These are phyloP conservation scores for Raphanus hybrid DNA, from an alignment of 441 rosid genomes.

Conservation along the genomic window DNA sequence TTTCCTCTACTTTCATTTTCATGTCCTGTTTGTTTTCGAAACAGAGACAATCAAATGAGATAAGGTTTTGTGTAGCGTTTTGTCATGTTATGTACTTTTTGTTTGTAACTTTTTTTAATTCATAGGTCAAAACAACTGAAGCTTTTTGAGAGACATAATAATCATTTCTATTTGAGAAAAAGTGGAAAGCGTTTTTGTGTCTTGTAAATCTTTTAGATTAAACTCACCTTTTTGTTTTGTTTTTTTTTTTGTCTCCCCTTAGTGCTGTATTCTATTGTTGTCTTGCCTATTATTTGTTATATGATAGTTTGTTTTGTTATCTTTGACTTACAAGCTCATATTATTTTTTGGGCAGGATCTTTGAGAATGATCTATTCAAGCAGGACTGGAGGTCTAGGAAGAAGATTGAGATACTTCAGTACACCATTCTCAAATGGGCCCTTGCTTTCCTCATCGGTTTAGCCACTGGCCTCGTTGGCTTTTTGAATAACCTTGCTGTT, in stretches of 20 bases:
- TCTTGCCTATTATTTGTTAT: slow-evolving; percentile 8
- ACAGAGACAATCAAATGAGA: neutral
- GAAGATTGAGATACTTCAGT: slow-evolving; percentile 83
- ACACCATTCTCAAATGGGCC: slow-evolving; percentile 85
- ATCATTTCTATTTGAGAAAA: neutral
- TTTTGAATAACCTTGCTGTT: slow-evolving; percentile 80
- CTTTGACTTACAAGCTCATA: neutral
- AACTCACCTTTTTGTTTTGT: neutral
- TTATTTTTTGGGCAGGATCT: slow-evolving; percentile 56
- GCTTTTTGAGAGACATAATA: neutral
- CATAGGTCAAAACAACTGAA: slow-evolving; percentile 5
- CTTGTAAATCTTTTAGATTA: neutral
- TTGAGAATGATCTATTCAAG: slow-evolving; percentile 85
- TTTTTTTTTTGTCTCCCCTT: neutral
- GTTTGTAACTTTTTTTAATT: neutral
- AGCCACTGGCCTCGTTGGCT: slow-evolving; percentile 72
- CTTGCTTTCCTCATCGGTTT: slow-evolving; percentile 86
- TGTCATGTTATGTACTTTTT: neutral
- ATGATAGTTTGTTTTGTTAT: too few relatives aligned
- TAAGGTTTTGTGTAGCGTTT: slow-evolving; percentile 5
- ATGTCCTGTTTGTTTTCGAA: neutral
- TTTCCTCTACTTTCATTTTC: neutral
- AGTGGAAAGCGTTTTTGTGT: slow-evolving; percentile 16
- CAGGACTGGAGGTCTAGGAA: slow-evolving; percentile 94
- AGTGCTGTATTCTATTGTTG: neutral